Conservation (phyloP, 2,329 filamentous ascomycete species). For the Trichophyton equinum region DNA sequence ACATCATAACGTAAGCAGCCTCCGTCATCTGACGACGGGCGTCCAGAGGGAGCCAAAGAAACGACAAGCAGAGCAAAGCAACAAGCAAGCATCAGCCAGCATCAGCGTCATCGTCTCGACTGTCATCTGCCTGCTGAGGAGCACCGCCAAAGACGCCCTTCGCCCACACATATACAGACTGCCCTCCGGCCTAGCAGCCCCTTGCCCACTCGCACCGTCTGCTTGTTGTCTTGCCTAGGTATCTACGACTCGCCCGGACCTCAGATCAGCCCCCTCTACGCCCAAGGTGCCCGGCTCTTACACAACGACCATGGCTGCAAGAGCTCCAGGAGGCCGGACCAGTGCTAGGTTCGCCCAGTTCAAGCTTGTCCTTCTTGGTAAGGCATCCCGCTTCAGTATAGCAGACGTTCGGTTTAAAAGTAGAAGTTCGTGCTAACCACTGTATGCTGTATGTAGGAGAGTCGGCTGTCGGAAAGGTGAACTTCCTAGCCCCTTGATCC, state of each 20-base stretch:
- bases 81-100: neutral
- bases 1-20: neutral
- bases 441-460: conserved; percentile 53
- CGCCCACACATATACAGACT: neutral
- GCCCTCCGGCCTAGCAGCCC: neutral
- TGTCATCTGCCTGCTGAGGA: no score
- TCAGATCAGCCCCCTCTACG: neutral
- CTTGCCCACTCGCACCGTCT: neutral
- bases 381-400: conserved; percentile 24
- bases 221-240: neutral
- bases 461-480: conserved; percentile 95
- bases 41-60: neutral
- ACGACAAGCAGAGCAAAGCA: neutral
- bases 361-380: conserved; percentile 94
- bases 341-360: conserved; percentile 91
- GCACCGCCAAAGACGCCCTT: neutral
- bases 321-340: conserved; percentile 56
- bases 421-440: neutral
- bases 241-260: neutral
- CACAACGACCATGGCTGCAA: conserved; percentile 59
- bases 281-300: neutral
- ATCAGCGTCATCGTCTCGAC: neutral
- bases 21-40: neutral
- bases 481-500: conserved; percentile 8
- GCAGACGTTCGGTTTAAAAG: conserved; percentile 13